These are phyloP conservation scores for Echium plantagineum DNA, from an alignment of 257 asterid genomes.

Conservation along the genomic window DNA sequence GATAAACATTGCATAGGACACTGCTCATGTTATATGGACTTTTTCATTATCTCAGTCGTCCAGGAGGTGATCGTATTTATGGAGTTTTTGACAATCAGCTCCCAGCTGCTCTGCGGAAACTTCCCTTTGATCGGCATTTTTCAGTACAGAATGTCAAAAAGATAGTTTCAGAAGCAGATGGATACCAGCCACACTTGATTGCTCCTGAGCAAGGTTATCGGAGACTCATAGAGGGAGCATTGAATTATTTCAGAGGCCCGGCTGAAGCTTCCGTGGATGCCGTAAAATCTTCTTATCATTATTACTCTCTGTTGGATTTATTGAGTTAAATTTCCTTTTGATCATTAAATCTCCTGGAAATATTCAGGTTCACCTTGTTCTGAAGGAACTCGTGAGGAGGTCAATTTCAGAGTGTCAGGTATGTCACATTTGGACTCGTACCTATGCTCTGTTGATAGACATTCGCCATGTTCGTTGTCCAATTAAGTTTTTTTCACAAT, in stretches of 20 bases:
- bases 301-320: neutral
- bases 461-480: neutral
- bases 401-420: slow-evolving; percentile 89
- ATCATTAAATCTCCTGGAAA: neutral
- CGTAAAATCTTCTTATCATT: slow-evolving; percentile 34
- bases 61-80: slow-evolving; percentile 86
- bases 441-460: neutral
- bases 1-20: no score
- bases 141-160: slow-evolving; percentile 69
- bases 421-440: slow-evolving; percentile 3
- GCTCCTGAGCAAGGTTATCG: slow-evolving; percentile 98
- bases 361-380: slow-evolving; percentile 69
- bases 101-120: slow-evolving; percentile 88
- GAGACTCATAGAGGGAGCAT: slow-evolving; percentile 75
- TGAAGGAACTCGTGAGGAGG: slow-evolving; percentile 87
- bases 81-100: slow-evolving; percentile 95
- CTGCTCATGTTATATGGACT: no score
- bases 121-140: slow-evolving; percentile 92
- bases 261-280: slow-evolving; percentile 96
- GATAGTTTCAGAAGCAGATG: slow-evolving; percentile 94
- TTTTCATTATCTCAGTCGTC: slow-evolving; percentile 47
- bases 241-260: slow-evolving; percentile 83
- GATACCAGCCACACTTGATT: slow-evolving; percentile 94
- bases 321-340: neutral
- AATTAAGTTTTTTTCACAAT: slow-evolving; percentile 2